These are phyloP conservation scores for Rhizopogon vesiculosus DNA, from an alignment of 768 basidiomycete species.

Conservation along the genomic window DNA sequence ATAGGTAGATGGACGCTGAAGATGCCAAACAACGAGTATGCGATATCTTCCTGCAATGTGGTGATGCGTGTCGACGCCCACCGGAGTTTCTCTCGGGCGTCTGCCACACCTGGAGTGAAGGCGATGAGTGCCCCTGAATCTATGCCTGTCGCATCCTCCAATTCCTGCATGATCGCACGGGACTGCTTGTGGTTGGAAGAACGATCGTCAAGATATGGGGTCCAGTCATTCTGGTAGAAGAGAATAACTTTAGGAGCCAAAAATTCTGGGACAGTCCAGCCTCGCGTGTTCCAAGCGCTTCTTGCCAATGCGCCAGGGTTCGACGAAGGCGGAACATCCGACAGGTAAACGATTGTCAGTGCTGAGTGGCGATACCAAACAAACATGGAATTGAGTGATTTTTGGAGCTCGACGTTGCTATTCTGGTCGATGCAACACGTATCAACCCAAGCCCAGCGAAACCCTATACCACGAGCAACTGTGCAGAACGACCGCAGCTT, in stretches of 20 bases:
- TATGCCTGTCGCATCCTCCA: neutral
- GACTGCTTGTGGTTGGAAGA: neutral
- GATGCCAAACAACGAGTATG: neutral
- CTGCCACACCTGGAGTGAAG: neutral
- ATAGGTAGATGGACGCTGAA: neutral
- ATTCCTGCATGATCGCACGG: neutral
- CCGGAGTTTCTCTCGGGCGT: neutral
- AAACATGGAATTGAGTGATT: neutral
- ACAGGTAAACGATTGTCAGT: neutral
- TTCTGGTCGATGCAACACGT: conserved; percentile 1
- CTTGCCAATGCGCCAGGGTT: neutral
- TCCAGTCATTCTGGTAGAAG: neutral
- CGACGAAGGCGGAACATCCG: neutral
- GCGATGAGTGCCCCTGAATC: neutral
- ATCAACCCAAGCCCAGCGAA: conserved; percentile 3
- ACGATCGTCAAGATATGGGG: neutral
- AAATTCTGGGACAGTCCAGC: neutral
- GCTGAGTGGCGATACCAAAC: neutral
- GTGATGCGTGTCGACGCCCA: neutral
- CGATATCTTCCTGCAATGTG: neutral
- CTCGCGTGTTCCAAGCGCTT: neutral
- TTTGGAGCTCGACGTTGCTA: neutral
- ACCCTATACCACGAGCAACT: neutral
- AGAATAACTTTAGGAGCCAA: neutral
- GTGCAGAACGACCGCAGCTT: neutral